Evolutionary conservation across 805 yeast species (phyloP).

Genomic region (Metschnikowia proteae): DNA sequence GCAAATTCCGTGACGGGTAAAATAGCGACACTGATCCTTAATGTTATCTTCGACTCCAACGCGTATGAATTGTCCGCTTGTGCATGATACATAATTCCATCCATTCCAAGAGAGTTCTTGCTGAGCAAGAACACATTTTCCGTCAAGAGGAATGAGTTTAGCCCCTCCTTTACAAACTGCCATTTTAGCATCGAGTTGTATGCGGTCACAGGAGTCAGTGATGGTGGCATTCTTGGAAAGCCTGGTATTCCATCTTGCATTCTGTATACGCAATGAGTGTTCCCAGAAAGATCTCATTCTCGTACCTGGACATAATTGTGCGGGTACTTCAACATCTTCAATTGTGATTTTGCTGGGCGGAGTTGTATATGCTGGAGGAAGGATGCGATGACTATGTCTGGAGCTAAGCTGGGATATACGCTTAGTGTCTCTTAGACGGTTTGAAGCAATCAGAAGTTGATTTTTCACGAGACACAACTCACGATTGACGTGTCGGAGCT

Average conservation of each 20-base stretch:
- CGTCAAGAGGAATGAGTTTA: conserved; percentile 35
- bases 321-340: background rate
- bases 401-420: background rate
- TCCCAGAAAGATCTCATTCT: background rate
- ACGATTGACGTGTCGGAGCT: background rate
- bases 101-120: conserved; percentile 30
- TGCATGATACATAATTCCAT: conserved; percentile 7
- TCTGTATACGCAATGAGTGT: background rate
- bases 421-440: conserved; percentile 1
- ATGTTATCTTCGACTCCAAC: background rate
- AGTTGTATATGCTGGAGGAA: background rate
- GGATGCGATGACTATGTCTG: background rate
- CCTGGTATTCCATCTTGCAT: conserved; percentile 11
- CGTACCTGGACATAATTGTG: background rate
- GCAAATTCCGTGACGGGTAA: conserved; percentile 48
- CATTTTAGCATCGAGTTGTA: conserved; percentile 26
- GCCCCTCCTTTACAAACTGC: background rate
- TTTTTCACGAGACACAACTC: background rate
- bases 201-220: conserved; percentile 45
- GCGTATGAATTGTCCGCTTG: conserved; percentile 7
- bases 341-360: background rate
- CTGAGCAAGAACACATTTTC: conserved; percentile 17
- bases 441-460: background rate
- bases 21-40: conserved; percentile 31
- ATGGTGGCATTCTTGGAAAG: conserved; percentile 29